A percentile compares a stretch with the other conserved stretches of the same genome.
Conservation (phyloP, 1,139 yeast species). For the Sporopachydermia cereana region DNA sequence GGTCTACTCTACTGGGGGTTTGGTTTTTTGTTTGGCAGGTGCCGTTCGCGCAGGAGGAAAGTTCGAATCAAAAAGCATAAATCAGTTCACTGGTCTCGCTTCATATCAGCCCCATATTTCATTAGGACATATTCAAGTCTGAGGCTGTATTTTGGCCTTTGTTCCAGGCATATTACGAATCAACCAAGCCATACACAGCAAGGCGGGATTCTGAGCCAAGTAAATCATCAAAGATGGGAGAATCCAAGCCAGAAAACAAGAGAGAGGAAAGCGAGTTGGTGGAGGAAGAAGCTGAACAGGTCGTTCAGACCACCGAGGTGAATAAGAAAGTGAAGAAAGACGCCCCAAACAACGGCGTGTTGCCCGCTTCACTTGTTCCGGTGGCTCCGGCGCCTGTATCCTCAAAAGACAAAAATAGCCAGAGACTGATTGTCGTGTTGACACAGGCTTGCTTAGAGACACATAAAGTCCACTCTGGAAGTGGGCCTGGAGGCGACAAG, state of each 20-base stretch:
- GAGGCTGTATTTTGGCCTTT: too few relatives aligned
- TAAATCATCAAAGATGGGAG: too few relatives aligned
- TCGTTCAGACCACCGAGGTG: slow-evolving; percentile 8
- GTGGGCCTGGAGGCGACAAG: slow-evolving; percentile 79
- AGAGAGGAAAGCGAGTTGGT: slow-evolving; percentile 1
- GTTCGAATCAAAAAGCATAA: too few relatives aligned
- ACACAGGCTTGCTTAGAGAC: slow-evolving; percentile 95
- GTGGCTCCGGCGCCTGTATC: slow-evolving; percentile 71
- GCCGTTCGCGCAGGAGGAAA: too few relatives aligned
- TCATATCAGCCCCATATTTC: too few relatives aligned
- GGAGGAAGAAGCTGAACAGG: background rate
- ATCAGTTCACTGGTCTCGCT: too few relatives aligned
- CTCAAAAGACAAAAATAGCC: slow-evolving; percentile 72
- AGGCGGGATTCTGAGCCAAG: too few relatives aligned
- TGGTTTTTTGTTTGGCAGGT: too few relatives aligned
- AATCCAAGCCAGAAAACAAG: background rate
- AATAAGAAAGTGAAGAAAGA: slow-evolving; percentile 22
- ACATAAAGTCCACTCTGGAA: slow-evolving; percentile 66
- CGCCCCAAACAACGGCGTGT: slow-evolving; percentile 21
- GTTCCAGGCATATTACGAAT: too few relatives aligned
- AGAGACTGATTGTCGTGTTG: slow-evolving; percentile 81
- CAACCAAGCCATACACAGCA: too few relatives aligned
- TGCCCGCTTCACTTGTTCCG: slow-evolving; percentile 69
- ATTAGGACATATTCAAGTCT: too few relatives aligned
- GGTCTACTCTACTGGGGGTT: too few relatives aligned